Conservation (phyloP, 2,329 filamentous ascomycete species). For the Fusarium bactridioides region DNA sequence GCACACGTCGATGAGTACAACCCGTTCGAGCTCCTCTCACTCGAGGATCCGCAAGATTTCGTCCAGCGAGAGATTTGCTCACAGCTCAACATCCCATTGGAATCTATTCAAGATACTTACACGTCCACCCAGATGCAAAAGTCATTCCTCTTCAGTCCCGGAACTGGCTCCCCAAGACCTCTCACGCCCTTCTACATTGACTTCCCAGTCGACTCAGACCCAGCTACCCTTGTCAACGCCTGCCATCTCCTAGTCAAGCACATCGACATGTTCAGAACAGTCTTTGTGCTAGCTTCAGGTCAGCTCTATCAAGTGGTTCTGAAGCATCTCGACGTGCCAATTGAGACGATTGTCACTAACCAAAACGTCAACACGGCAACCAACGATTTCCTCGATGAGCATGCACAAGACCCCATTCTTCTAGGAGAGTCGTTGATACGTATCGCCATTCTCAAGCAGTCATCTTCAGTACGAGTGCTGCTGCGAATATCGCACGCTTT, state of each 20-base stretch:
- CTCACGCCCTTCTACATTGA: not conserved
- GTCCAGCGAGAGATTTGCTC: not conserved
- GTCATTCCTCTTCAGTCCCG: not conserved
- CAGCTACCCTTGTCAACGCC: not conserved
- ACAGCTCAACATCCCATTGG: not conserved
- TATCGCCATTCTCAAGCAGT: slow-evolving; percentile 5
- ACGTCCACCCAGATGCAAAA: not conserved
- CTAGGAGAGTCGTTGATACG: not conserved
- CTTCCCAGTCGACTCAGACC: not conserved
- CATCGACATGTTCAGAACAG: slow-evolving; percentile 16
- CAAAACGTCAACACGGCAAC: not conserved
- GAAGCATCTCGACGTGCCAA: not conserved
- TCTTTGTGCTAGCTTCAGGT: not conserved
- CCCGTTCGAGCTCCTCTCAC: not conserved
- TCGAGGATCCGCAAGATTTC: not conserved
- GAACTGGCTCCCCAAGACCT: not conserved
- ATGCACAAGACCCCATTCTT: not conserved
- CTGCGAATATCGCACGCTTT: slow-evolving; percentile 33
- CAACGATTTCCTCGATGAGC: not conserved
- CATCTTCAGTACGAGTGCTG: slow-evolving; percentile 10
- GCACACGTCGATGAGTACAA: not conserved
- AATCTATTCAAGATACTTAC: not conserved
- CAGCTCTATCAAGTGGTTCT: slow-evolving; percentile 8
- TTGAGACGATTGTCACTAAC: not conserved
- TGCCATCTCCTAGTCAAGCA: not conserved